Evolutionary conservation across 805 yeast genomes (phyloP).

Genomic region (Lipomyces yamadae): DNA sequence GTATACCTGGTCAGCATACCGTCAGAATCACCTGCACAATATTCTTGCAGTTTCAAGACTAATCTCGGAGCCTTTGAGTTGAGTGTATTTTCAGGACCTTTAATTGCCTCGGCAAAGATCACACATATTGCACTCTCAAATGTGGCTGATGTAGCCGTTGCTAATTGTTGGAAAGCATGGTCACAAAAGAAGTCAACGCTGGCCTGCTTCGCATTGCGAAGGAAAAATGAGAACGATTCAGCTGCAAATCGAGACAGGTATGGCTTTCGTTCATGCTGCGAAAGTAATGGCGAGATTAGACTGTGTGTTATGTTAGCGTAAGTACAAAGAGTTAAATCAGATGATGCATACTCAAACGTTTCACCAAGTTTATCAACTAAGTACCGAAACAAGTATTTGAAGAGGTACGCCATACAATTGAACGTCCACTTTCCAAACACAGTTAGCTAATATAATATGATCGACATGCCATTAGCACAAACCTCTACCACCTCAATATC

Average conservation of each 20-base stretch:
- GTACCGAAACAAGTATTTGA: constrained; percentile 78
- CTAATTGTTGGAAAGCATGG: constrained; percentile 45
- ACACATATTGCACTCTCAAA: constrained; percentile 64
- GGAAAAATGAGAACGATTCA: constrained; percentile 83
- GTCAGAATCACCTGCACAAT: constrained; percentile 20
- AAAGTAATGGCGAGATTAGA: constrained; percentile 47
- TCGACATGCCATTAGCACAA: not conserved
- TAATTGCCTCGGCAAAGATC: constrained; percentile 74
- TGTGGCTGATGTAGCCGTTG: constrained; percentile 49
- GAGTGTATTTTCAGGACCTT: constrained; percentile 68
- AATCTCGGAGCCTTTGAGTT: constrained; percentile 66
- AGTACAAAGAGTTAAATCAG: constrained; percentile 41
- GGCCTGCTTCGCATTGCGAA: constrained; percentile 65
- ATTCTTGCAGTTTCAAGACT: constrained; percentile 23
- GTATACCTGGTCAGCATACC: not conserved
- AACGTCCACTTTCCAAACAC: constrained; percentile 59
- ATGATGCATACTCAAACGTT: constrained; percentile 72
- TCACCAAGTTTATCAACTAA: constrained; percentile 67
- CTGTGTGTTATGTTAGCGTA: constrained; percentile 11
- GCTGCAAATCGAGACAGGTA: constrained; percentile 82
- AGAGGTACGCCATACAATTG: constrained; percentile 81
- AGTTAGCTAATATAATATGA: not conserved
- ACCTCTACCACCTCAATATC: constrained; percentile 65
- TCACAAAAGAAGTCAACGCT: constrained; percentile 55
- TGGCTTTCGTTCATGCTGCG: constrained; percentile 57